A percentile compares a stretch with the other conserved stretches of the same genome.
Evolutionary conservation across 495 filamentous ascomycete species (phyloP).

Genomic region (Penicillium arizonense): DNA sequence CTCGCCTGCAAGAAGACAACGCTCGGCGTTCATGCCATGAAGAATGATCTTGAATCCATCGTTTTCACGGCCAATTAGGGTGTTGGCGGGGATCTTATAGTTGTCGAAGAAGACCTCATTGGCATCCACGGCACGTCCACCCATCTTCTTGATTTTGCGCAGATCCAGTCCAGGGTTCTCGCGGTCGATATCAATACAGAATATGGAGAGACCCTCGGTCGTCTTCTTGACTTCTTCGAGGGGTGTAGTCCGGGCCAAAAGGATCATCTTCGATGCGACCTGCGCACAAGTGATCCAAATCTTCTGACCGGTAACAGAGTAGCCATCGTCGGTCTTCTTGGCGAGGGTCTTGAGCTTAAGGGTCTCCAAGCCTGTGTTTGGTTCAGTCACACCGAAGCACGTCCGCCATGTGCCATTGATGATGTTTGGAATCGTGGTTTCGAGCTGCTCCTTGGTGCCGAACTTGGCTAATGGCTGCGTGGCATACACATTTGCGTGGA

Average conservation of each 20-base stretch:
- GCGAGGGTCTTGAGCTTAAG: slow-evolving; percentile 64
- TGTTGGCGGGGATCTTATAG: slow-evolving; percentile 58
- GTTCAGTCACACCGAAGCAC: slow-evolving; percentile 68
- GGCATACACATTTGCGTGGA: slow-evolving; percentile 77
- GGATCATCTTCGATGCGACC: slow-evolving; percentile 73
- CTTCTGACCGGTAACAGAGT: slow-evolving; percentile 70
- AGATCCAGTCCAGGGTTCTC: slow-evolving; percentile 55
- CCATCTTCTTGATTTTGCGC: slow-evolving; percentile 78
- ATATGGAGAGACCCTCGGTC: slow-evolving; percentile 69
- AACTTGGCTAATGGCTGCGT: slow-evolving; percentile 75
- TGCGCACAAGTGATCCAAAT: slow-evolving; percentile 84
- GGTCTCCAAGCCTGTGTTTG: slow-evolving; percentile 73
- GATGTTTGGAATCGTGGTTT: slow-evolving; percentile 63
- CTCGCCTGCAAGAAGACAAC: slow-evolving; percentile 74
- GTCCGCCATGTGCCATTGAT: slow-evolving; percentile 66
- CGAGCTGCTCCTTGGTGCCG: slow-evolving; percentile 57
- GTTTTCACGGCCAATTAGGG: slow-evolving; percentile 66
- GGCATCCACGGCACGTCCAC: slow-evolving; percentile 73
- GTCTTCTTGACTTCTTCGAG: slow-evolving; percentile 63
- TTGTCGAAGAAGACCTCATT: slow-evolving; percentile 84
- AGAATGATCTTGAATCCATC: slow-evolving; percentile 75
- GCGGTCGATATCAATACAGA: slow-evolving; percentile 72
- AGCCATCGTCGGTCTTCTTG: slow-evolving; percentile 46
- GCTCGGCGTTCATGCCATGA: slow-evolving; percentile 83
- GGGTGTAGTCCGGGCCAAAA: slow-evolving; percentile 71